Evolutionary conservation across 2,329 filamentous ascomycete genomes (phyloP), one percentile per base, ranked within the genome.

Genomic region (Colletotrichum sp.): DNA sequence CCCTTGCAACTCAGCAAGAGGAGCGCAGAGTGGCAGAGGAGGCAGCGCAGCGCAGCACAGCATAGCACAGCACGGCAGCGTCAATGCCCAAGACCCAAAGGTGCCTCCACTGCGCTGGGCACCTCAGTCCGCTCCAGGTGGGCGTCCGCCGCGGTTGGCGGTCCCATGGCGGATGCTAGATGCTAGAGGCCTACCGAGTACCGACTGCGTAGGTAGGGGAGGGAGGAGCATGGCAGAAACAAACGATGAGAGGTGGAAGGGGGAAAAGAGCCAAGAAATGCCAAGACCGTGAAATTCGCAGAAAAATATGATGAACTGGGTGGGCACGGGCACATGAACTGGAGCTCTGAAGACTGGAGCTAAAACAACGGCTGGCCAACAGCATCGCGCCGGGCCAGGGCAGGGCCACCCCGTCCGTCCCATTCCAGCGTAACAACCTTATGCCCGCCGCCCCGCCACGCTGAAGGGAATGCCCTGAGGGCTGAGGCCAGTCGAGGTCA

Each of bases 221-320:
- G 48, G 30, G 21, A 30, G 24, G 21, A 30, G 24, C 66, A 56
- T 21, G 60, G 32, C 60, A 15, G 30, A 70, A 73, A 73, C 58
- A 58, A 70, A 70, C 71, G 55, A 73, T 62, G 64, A 73, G 55
- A 73, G 64, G 73, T 72, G 64, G 70, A 73, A 69, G 43, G 60
- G 60, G 73, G 64, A 69, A 65, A 52, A 52, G 34, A 34, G 70
- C 73, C 70, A 76, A 73, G 65, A 69, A 73, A 76, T 65, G 73
- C 73, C 73, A 76, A 76, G 73, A 52, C 65, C 34, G 56, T 30
- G 70, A 73, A 69, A 48, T 76, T 73, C 64, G 73, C 43, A 76
- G 58, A 60, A 64, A 73, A 68, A 68, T 56, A 73, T 68, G 21
- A 68, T 36, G 56, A 60, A 30, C 64, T 34, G 62, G 70, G 64